Evolutionary conservation across 1,284 basidiomycete genomes (phyloP), one percentile per base, ranked within the genome.

Genomic region (Tausonia pullulans): DNA sequence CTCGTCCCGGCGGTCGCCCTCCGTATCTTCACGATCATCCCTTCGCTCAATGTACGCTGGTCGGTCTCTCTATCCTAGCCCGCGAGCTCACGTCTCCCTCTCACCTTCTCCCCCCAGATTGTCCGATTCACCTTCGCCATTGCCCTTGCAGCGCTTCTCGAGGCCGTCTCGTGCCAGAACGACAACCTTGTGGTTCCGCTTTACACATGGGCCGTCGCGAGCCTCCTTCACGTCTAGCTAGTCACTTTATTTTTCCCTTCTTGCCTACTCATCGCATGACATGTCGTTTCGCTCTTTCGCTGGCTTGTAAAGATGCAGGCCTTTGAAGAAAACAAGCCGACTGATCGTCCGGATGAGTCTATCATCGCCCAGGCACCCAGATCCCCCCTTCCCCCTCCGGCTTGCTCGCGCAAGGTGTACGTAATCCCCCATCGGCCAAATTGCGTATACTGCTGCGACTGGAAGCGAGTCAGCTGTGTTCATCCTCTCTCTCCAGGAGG

Each of bases 121-220:
- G 27, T 27, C 27, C 27, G 27, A 27, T 75, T 72, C 56, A 67
- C 63, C 3, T 49, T 74, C 46, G 70, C 86, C n/a, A 81, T 85
- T 27, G 75, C 76, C 13, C 74, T 89, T 62, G 81, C 86, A 2
- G 84, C 85, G 3, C 74, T 89, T 61, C 80, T 96, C 69, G 93
- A 97, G 76, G 93, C 90, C 14, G 77, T 92, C 64, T 90, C 88
- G 27, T 85, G 87, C 72, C 93, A 97, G 76, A 96, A 97, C 76
- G 93, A 97, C 76, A 97, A 97, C 74, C 79, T 97, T 69, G 90
- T 90, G 46, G 77, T 95, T 67, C 91, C 91, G 39, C 77, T 94
- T 75, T 94, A 87, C 74, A 85, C 90, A 78, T 95, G 90, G 90
- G 75, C 77, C 2, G 67, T 78, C 11, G 75, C 77, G 11, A 69